phyloP scores from a whole-genome alignment of 495 filamentous ascomycete genomes.

The Penicillium bovifimosum region DNA sequence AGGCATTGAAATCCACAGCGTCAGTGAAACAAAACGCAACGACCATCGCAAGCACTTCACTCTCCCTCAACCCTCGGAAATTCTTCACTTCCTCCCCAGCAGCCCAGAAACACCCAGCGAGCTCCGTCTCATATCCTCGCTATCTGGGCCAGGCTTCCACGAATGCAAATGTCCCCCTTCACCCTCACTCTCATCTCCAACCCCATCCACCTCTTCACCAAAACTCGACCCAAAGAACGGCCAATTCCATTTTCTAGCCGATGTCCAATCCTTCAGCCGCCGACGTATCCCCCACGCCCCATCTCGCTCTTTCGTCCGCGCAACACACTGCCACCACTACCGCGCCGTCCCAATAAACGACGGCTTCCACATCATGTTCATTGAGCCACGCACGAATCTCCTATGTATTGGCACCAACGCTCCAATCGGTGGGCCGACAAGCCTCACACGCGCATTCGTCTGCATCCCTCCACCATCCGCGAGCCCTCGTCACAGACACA shows the following conservation, averaged over 20 bases:
- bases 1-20: conserved; percentile 69
- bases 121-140: conserved; percentile 62
- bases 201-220: conserved; percentile 11
- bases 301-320: conserved; percentile 30
- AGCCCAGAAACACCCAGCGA: conserved; percentile 38
- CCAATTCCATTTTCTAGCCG: conserved; percentile 28
- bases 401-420: conserved; percentile 66
- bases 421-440: conserved; percentile 51
- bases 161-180: conserved; percentile 28
- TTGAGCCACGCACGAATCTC: conserved; percentile 53
- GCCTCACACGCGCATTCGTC: conserved; percentile 40
- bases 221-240: conserved; percentile 23
- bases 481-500: not conserved
- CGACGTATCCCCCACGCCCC: conserved; percentile 22
- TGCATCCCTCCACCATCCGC: conserved; percentile 31
- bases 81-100: conserved; percentile 61
- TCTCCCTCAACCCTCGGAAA: conserved; percentile 60
- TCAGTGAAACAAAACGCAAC: conserved; percentile 56
- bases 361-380: conserved; percentile 64
- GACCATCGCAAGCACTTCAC: conserved; percentile 59
- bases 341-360: conserved; percentile 64
- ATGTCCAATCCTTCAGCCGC: conserved; percentile 25
- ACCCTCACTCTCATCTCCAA: not conserved
- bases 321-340: conserved; percentile 57
- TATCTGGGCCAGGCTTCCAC: conserved; percentile 45